Conservation (phyloP, 2,329 filamentous ascomycete species). For the Albifimbria verrucaria region DNA sequence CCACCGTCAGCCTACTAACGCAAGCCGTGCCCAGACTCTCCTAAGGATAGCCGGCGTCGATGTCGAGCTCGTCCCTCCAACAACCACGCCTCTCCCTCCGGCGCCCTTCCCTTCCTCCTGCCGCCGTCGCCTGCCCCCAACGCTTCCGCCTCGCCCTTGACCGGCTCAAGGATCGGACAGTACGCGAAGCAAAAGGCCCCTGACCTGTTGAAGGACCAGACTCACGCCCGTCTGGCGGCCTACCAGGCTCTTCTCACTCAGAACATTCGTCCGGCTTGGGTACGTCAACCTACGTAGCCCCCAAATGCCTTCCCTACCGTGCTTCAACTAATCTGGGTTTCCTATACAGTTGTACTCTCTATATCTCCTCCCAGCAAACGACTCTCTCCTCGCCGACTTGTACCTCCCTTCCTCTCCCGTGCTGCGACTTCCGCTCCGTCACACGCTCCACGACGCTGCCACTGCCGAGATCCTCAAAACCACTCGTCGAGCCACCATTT, state of each 20-base stretch:
- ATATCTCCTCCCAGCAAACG: conserved; percentile 71
- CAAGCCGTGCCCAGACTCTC: conserved; percentile 59
- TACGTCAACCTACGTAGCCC: too few species aligned
- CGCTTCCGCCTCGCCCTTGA: conserved; percentile 50
- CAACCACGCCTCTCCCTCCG: conserved; percentile 90
- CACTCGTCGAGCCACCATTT: conserved; percentile 36
- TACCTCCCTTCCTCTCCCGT: conserved; percentile 68
- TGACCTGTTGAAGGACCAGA: conserved; percentile 41
- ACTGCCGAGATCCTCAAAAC: conserved; percentile 68
- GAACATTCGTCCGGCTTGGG: conserved; percentile 82
- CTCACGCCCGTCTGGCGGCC: conserved; percentile 62
- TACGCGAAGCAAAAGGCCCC: conserved; percentile 54
- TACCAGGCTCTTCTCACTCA: conserved; percentile 77
- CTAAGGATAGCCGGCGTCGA: conserved; percentile 71
- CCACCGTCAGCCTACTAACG: background rate
- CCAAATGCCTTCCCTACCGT: background rate
- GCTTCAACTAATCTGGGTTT: conserved; percentile 6
- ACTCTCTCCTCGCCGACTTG: conserved; percentile 62
- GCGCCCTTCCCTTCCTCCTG: conserved; percentile 83
- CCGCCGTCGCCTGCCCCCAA: conserved; percentile 38
- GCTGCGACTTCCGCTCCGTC: conserved; percentile 60
- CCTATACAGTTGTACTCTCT: conserved; percentile 67
- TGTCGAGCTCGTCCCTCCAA: conserved; percentile 70
- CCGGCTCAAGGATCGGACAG: conserved; percentile 58
- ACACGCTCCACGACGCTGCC: conserved; percentile 70